phyloP scores from a whole-genome alignment of 176 grass and related monocot species.

The Poa pratensis region DNA sequence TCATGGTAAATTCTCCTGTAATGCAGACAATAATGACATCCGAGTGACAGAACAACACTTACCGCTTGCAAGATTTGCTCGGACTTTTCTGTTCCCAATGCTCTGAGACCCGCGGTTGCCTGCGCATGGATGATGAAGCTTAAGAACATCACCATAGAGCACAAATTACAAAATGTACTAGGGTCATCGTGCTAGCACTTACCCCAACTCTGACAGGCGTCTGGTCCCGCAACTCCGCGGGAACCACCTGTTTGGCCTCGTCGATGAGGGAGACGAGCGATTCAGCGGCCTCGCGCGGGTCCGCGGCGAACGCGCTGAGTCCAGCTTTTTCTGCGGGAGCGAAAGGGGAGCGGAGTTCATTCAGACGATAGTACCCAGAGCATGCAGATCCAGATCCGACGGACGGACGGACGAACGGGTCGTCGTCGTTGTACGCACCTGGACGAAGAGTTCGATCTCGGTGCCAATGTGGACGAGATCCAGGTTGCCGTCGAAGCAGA shows the following conservation, averaged over 20 bases:
- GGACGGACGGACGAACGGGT: no score
- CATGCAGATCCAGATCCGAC: slow-evolving; percentile 45
- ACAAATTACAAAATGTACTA: background rate
- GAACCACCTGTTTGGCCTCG: slow-evolving; percentile 70
- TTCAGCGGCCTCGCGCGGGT: slow-evolving; percentile 70
- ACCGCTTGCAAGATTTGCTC: slow-evolving; percentile 90
- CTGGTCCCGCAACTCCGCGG: slow-evolving; percentile 60
- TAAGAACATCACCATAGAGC: slow-evolving; percentile 20
- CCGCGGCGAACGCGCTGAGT: slow-evolving; percentile 54
- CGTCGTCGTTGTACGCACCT: slow-evolving; percentile 44
- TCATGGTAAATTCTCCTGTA: background rate
- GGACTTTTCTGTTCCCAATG: slow-evolving; percentile 73
- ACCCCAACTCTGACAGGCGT: slow-evolving; percentile 97
- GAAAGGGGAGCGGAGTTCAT: background rate
- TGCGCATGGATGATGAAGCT: slow-evolving; percentile 36
- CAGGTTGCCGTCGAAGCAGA: slow-evolving; percentile 84
- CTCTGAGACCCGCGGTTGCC: slow-evolving; percentile 87
- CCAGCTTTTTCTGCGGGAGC: slow-evolving; percentile 66
- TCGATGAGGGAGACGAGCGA: slow-evolving; percentile 82
- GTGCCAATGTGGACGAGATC: slow-evolving; percentile 78
- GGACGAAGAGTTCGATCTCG: slow-evolving; percentile 91
- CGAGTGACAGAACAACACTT: slow-evolving; percentile 26
- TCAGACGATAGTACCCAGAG: background rate
- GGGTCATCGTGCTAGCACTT: background rate
- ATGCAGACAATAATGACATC: background rate